These are phyloP conservation scores for Cryphonectria radicalis DNA, from an alignment of 2,329 filamentous ascomycete genomes.

Conservation along the genomic window DNA sequence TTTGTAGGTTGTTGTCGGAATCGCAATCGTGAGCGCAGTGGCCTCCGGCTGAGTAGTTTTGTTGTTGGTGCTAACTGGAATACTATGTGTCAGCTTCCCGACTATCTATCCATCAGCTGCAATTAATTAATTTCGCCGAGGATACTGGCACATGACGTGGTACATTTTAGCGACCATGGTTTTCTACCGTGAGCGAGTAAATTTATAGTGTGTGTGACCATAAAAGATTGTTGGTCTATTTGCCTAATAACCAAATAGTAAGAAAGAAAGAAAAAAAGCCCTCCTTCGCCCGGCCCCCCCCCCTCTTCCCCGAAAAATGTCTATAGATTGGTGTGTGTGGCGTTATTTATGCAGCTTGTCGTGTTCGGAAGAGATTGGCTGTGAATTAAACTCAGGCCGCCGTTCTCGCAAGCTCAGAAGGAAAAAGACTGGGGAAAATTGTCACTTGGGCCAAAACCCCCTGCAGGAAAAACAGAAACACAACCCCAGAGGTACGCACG, in stretches of 20 bases:
- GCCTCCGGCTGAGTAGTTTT: background rate
- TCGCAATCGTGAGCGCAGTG: background rate
- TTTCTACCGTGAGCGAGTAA: background rate
- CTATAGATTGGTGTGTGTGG: background rate
- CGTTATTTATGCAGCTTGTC: slow-evolving; percentile 1
- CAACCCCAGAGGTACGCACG: background rate
- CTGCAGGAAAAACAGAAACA: background rate
- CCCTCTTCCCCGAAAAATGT: background rate
- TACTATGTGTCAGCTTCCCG: background rate
- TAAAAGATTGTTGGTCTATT: background rate
- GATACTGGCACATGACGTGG: slow-evolving; percentile 27
- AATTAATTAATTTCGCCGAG: slow-evolving; percentile 38
- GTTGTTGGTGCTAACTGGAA: background rate
- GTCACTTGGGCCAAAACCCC: background rate
- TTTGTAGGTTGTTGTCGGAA: background rate
- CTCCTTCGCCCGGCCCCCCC: no score
- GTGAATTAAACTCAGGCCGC: background rate
- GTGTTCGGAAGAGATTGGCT: slow-evolving; percentile 17
- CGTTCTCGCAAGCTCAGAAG: slow-evolving; percentile 11
- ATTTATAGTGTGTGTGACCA: background rate
- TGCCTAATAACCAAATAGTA: background rate
- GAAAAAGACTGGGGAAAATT: background rate
- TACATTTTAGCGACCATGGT: background rate
- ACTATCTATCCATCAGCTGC: background rate
- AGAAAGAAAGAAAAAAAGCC: no score